phyloP scores from a whole-genome alignment of 768 basidiomycete genomes.

The Boletus pseudopeckii region DNA sequence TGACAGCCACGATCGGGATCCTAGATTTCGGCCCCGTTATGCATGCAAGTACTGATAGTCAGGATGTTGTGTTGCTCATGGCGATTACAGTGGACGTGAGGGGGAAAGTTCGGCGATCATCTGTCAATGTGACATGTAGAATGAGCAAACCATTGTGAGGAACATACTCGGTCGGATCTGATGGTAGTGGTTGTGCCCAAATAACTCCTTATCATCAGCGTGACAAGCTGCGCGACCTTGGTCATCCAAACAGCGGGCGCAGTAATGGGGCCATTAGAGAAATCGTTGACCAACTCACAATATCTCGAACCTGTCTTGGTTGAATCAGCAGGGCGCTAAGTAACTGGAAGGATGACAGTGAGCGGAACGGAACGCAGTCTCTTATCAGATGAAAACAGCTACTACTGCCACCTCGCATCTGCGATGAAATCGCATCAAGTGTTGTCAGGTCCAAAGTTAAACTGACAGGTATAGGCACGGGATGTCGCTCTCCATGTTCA shows the following conservation, averaged over 20 bases:
- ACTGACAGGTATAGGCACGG: not conserved
- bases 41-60: not conserved
- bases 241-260: not conserved
- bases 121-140: not conserved
- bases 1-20: not conserved
- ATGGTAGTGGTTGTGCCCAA: not conserved
- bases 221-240: not conserved
- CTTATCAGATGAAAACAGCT: constrained; percentile 1
- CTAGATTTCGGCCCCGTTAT: constrained; percentile 2
- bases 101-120: not conserved
- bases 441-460: constrained; percentile 3
- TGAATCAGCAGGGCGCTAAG: not conserved
- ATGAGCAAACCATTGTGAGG: not conserved
- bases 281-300: not conserved
- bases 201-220: not conserved
- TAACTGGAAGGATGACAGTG: not conserved
- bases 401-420: not conserved
- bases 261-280: not conserved
- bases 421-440: not conserved
- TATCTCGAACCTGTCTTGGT: not conserved
- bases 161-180: not conserved
- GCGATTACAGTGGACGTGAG: not conserved
- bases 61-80: constrained; percentile 1
- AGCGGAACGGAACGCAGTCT: not conserved
- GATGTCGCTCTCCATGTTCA: not conserved